Evolutionary conservation across 768 basidiomycete genomes (phyloP).

Genomic region (Mycena crocata): DNA sequence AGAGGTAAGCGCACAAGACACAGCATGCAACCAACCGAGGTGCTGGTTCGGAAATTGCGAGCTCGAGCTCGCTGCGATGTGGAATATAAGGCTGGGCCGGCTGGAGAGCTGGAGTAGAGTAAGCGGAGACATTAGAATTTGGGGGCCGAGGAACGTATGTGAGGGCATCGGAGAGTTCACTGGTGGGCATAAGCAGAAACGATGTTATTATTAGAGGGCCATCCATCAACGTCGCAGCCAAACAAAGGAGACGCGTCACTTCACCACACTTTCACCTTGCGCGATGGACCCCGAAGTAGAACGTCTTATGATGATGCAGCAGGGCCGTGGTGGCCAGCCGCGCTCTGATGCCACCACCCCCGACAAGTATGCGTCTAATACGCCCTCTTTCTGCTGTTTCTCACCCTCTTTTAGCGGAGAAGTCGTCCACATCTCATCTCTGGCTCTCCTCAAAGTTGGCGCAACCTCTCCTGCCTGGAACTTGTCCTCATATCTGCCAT

Average conservation of each 20-base stretch:
- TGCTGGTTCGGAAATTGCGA: conserved; percentile 62
- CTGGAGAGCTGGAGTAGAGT: conserved; percentile 41
- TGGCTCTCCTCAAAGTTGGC: conserved; percentile 93
- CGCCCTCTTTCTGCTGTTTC: conserved; percentile 19
- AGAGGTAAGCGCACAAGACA: not conserved
- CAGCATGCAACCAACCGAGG: conserved; percentile 48
- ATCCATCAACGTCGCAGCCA: too few species aligned
- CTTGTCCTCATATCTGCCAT: conserved; percentile 16
- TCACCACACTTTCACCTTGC: conserved; percentile 28
- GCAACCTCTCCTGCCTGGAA: not conserved
- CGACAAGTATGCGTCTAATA: conserved; percentile 70
- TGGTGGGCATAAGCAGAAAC: conserved; percentile 65
- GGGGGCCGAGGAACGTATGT: conserved; percentile 61
- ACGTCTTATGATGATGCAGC: conserved; percentile 62
- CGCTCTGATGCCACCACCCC: conserved; percentile 68
- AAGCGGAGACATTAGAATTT: conserved; percentile 40
- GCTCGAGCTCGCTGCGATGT: conserved; percentile 74
- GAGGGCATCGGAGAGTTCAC: conserved; percentile 84
- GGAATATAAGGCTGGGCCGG: conserved; percentile 56
- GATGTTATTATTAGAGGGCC: conserved; percentile 32
- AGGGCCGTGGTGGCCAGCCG: conserved; percentile 54
- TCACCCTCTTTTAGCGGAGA: conserved; percentile 71
- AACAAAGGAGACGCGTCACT: conserved; percentile 61
- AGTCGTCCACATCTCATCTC: conserved; percentile 96
- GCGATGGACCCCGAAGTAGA: conserved; percentile 64